Conservation (phyloP, 1,139 yeast species). For the Blastobotrys illinoisensis region DNA sequence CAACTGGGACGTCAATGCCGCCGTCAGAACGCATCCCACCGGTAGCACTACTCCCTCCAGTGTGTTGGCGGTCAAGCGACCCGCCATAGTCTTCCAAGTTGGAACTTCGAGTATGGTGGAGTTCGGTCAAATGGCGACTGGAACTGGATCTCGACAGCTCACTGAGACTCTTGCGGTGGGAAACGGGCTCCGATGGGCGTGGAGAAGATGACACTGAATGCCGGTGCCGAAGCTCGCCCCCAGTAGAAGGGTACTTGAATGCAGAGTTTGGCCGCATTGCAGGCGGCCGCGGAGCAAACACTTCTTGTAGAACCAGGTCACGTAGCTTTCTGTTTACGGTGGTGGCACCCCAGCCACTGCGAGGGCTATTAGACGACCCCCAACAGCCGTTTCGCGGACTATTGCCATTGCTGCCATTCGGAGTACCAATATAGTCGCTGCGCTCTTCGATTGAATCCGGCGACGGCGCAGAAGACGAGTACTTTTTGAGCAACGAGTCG, state of each 20-base stretch:
- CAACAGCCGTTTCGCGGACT: neutral
- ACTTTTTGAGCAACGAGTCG: constrained; percentile 61
- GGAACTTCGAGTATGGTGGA: neutral
- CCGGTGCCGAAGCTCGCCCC: neutral
- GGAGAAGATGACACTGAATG: neutral
- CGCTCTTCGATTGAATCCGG: constrained; percentile 24
- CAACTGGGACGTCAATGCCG: constrained; percentile 1
- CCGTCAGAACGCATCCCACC: neutral
- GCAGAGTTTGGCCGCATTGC: neutral
- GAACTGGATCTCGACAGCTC: neutral
- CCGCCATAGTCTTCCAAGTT: neutral
- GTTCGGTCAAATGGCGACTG: neutral
- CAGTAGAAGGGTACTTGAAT: neutral
- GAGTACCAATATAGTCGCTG: neutral
- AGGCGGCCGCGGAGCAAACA: constrained; percentile 48
- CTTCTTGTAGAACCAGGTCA: constrained; percentile 63
- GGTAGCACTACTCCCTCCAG: neutral
- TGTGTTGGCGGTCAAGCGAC: neutral
- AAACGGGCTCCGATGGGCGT: neutral
- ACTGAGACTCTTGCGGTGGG: constrained; percentile 3
- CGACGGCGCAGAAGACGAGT: constrained; percentile 53
- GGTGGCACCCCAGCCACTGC: constrained; percentile 48
- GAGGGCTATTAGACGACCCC: constrained; percentile 1
- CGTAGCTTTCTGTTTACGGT: constrained; percentile 59
- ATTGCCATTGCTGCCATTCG: neutral